Conservation (phyloP, 495 filamentous ascomycete genomes). For the Stereocaulon alpinum region DNA sequence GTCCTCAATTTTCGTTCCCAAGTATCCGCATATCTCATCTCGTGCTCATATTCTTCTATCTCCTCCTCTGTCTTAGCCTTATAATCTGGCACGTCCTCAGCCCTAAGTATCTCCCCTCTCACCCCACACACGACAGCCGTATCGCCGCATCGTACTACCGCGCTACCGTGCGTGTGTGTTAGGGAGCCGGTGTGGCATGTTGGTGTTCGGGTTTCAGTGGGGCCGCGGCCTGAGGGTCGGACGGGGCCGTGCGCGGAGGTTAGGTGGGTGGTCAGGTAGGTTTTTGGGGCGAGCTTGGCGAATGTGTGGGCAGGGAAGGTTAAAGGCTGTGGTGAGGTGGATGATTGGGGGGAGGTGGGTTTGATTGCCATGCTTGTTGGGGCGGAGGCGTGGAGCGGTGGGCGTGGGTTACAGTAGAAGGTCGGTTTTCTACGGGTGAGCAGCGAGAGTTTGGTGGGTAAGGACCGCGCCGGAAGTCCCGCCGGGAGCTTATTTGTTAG, state of each 20-base stretch:
- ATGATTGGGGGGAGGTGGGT: not conserved
- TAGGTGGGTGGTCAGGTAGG: slow-evolving; percentile 84
- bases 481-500: no score
- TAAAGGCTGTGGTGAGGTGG: not conserved
- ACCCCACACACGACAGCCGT: slow-evolving; percentile 89
- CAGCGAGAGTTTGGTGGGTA: no score
- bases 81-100: slow-evolving; percentile 14
- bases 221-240: slow-evolving; percentile 69
- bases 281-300: slow-evolving; percentile 77
- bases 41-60: slow-evolving; percentile 14
- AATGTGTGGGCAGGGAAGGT: slow-evolving; percentile 65
- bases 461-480: no score
- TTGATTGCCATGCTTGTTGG: slow-evolving; percentile 2
- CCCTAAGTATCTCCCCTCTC: slow-evolving; percentile 65
- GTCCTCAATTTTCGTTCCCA: slow-evolving; percentile 19
- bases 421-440: not conserved
- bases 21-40: slow-evolving; percentile 11
- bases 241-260: slow-evolving; percentile 45
- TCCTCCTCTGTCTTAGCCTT: slow-evolving; percentile 18
- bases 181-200: slow-evolving; percentile 69
- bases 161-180: slow-evolving; percentile 77
- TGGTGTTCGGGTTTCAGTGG: slow-evolving; percentile 56
- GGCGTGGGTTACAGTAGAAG: not conserved
- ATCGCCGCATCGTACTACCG: slow-evolving; percentile 78
- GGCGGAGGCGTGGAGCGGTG: not conserved